Conservation (phyloP, 805 yeast species). For the Lipomyces kockii region DNA sequence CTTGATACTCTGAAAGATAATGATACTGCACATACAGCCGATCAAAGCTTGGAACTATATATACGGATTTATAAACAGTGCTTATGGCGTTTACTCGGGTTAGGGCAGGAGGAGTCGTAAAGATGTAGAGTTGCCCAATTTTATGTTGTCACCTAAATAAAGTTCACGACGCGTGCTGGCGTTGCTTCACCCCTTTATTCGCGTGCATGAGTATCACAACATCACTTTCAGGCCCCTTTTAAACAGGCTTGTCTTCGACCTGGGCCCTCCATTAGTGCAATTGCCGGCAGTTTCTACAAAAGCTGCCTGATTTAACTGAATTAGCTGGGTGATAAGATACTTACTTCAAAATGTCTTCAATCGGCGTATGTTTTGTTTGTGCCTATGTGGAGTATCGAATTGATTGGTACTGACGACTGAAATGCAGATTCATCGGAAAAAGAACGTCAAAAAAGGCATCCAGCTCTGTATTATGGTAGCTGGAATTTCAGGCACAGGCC, state of each 20-base stretch:
- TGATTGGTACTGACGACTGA: neutral
- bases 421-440: constrained; percentile 55
- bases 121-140: neutral
- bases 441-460: constrained; percentile 64
- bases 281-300: neutral
- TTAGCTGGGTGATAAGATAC: neutral
- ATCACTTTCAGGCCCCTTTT: neutral
- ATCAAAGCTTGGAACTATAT: neutral
- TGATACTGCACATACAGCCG: neutral
- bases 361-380: constrained; percentile 4
- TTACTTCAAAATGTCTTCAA: constrained; percentile 8
- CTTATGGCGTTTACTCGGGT: neutral
- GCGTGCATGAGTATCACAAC: neutral
- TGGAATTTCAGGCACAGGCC: constrained; percentile 77
- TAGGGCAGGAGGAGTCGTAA: neutral
- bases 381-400: neutral
- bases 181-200: neutral
- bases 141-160: neutral
- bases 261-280: neutral
- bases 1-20: neutral
- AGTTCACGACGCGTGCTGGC: neutral
- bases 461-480: constrained; percentile 70
- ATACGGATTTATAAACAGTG: too few relatives aligned
- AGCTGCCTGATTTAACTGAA: neutral
- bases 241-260: neutral